Evolutionary conservation across 177 flowering plant species (phyloP).

Genomic region (Vitis hybrid): DNA sequence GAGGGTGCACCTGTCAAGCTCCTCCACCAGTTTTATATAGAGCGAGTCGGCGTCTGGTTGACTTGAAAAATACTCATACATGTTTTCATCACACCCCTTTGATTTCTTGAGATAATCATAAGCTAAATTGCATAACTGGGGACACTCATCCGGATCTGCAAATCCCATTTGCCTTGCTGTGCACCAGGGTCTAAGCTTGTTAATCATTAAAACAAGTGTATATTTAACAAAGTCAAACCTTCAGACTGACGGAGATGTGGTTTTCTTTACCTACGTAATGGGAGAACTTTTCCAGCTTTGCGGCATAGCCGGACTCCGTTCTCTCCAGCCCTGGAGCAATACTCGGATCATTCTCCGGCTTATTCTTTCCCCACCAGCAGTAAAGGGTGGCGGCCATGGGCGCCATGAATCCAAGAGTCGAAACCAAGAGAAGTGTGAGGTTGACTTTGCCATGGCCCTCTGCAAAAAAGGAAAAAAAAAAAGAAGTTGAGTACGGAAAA

Average conservation of each 20-base stretch:
- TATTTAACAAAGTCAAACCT: background rate
- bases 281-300: conserved; percentile 56
- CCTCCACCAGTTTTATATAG: conserved; percentile 63
- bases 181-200: background rate
- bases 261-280: conserved; percentile 65
- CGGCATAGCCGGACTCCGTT: conserved; percentile 48
- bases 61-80: conserved; percentile 45
- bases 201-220: background rate
- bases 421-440: conserved; percentile 26
- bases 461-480: too few relatives aligned
- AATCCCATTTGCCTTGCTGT: conserved; percentile 90
- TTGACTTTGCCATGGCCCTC: conserved; percentile 7
- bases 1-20: conserved; percentile 76
- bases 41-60: conserved; percentile 48
- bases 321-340: conserved; percentile 41
- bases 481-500: too few relatives aligned
- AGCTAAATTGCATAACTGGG: conserved; percentile 57
- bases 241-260: background rate
- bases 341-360: background rate
- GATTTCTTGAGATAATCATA: conserved; percentile 59
- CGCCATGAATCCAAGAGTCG: conserved; percentile 26
- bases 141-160: conserved; percentile 55
- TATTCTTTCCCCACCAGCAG: conserved; percentile 12
- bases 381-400: conserved; percentile 19
- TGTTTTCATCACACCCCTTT: conserved; percentile 51